These are phyloP conservation scores for Coprinellus micaceus DNA, from an alignment of 768 basidiomycete genomes.

Conservation along the genomic window DNA sequence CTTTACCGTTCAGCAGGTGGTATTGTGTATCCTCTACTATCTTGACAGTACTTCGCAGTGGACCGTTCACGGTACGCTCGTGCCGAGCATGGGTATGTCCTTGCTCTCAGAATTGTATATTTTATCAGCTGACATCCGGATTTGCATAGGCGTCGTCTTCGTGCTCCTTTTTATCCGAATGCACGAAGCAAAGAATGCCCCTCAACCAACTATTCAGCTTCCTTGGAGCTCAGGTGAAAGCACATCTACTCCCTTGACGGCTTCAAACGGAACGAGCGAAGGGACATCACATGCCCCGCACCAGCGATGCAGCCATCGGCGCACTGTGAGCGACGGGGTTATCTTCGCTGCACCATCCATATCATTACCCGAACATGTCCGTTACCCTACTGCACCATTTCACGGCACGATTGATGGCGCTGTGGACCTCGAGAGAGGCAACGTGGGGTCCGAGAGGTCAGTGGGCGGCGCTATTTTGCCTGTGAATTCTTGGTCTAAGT, in stretches of 20 bases:
- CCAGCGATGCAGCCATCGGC: neutral
- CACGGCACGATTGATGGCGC: too few relatives aligned
- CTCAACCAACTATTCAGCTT: neutral
- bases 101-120: neutral
- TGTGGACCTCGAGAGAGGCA: too few relatives aligned
- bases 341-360: too few relatives aligned
- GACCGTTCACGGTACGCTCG: neutral
- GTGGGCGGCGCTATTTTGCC: too few relatives aligned
- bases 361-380: too few relatives aligned
- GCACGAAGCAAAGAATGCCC: neutral
- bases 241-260: too few relatives aligned
- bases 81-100: neutral
- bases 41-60: neutral
- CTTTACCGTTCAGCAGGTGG: slow-evolving; percentile 2
- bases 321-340: neutral
- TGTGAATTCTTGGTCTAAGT: too few relatives aligned
- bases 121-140: too few relatives aligned
- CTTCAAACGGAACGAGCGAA: too few relatives aligned
- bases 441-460: too few relatives aligned
- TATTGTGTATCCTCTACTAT: neutral
- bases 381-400: too few relatives aligned
- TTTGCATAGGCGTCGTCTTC: neutral
- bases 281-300: neutral
- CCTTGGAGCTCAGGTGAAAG: too few relatives aligned
- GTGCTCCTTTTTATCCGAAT: neutral